phyloP scores from a whole-genome alignment of 129 eudicot genomes.

The Flaveria linearis region DNA sequence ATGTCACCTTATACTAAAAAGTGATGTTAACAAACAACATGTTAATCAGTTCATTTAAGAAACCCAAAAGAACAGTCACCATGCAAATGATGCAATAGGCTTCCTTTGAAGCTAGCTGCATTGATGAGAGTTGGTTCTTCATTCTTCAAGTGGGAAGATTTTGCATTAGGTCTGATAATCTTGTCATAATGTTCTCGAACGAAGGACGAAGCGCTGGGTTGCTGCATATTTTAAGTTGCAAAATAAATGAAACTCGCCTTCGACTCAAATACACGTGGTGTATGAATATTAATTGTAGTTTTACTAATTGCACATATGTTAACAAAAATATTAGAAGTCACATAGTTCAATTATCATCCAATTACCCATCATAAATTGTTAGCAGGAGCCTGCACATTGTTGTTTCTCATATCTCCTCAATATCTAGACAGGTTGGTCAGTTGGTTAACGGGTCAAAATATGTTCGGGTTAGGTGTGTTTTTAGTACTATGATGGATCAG shows the following conservation, averaged over 20 bases:
- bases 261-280: neutral
- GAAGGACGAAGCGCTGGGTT: conserved; percentile 70
- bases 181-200: conserved; percentile 53
- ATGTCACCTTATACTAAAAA: neutral
- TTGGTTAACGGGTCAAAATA: no score
- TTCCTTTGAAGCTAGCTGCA: neutral
- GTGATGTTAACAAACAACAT: neutral
- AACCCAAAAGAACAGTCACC: neutral
- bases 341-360: no score
- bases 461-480: no score
- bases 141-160: conserved; percentile 23
- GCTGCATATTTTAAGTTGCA: conserved; percentile 39
- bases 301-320: no score
- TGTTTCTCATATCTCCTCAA: no score
- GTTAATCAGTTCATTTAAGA: neutral
- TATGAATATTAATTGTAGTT: no score
- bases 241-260: neutral
- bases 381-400: no score
- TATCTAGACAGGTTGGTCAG: no score
- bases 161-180: conserved; percentile 48
- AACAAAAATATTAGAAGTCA: no score
- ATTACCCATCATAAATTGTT: no score
- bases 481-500: no score
- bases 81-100: neutral
- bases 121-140: neutral